A percentile compares a stretch with the other conserved stretches of the same genome.
These are phyloP conservation scores for Trichophaea hybrida DNA, from an alignment of 2,329 filamentous ascomycete genomes.

Conservation along the genomic window DNA sequence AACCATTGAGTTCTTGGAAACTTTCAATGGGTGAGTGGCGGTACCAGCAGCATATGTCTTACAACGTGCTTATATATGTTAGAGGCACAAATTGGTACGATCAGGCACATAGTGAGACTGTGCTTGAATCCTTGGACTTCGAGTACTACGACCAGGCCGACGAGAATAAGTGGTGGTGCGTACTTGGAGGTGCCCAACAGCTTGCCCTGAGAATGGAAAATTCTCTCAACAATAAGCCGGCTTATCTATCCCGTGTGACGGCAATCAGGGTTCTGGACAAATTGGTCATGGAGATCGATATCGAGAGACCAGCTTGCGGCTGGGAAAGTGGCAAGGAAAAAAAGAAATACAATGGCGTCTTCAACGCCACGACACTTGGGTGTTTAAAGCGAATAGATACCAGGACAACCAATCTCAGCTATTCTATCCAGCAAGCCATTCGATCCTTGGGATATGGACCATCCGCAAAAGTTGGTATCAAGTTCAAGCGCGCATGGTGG, in stretches of 20 bases:
- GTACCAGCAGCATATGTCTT: too few species aligned
- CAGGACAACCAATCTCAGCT: slow-evolving; percentile 20
- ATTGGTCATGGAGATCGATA: slow-evolving; percentile 16
- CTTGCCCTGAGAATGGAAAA: slow-evolving; percentile 28
- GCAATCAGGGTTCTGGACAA: slow-evolving; percentile 19
- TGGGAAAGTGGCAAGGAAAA: slow-evolving; percentile 10
- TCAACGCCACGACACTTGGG: slow-evolving; percentile 29
- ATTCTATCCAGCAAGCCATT: slow-evolving; percentile 28
- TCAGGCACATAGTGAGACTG: slow-evolving; percentile 31
- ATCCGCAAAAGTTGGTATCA: slow-evolving; percentile 31
- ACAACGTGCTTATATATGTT: too few species aligned
- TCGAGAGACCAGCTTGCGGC: slow-evolving; percentile 23
- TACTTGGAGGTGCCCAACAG: slow-evolving; percentile 29
- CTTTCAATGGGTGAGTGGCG: too few species aligned
- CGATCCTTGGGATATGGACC: slow-evolving; percentile 29
- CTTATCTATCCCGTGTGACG: slow-evolving; percentile 21
- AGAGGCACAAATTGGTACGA: too few species aligned
- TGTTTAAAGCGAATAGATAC: slow-evolving; percentile 29
- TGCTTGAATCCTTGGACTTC: slow-evolving; percentile 31
- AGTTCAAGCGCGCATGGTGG: slow-evolving; percentile 32
- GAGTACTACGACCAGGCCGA: slow-evolving; percentile 15
- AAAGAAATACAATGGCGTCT: slow-evolving; percentile 28
- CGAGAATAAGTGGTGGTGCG: slow-evolving; percentile 27
- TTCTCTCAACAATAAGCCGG: slow-evolving; percentile 18
- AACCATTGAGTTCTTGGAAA: too few species aligned